Conservation (phyloP, 345 rosid species). For the Stellera chamaejasme region DNA sequence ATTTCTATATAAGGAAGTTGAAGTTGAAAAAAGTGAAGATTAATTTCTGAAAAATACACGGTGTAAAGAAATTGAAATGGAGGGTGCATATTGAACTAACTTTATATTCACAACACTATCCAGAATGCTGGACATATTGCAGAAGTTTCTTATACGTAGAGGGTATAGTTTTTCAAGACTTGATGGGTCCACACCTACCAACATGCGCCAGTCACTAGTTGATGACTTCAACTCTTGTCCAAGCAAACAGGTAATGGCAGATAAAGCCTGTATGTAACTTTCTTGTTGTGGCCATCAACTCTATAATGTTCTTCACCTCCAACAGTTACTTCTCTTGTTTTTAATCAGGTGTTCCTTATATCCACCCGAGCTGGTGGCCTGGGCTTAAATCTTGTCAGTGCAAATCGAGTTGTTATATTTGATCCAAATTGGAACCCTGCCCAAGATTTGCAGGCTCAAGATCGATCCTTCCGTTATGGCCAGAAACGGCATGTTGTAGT, state of each 20-base stretch:
- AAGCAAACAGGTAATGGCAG: constrained; percentile 61
- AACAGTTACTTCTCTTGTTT: constrained; percentile 4
- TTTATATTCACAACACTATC: constrained; percentile 5
- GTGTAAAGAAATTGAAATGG: too few species aligned
- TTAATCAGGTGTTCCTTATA: constrained; percentile 81
- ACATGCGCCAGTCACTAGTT: constrained; percentile 70
- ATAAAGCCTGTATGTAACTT: not conserved
- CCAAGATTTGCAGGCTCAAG: constrained; percentile 91
- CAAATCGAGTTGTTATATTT: constrained; percentile 90
- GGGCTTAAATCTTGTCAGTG: constrained; percentile 95
- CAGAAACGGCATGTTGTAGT: constrained; percentile 95
- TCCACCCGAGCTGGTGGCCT: constrained; percentile 98
- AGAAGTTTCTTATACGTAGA: constrained; percentile 78
- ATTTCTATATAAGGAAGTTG: too few species aligned
- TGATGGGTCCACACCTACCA: constrained; percentile 90
- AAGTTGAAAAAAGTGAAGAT: too few species aligned
- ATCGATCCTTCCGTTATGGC: constrained; percentile 91
- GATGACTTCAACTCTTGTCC: constrained; percentile 90
- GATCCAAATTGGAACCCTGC: constrained; percentile 99
- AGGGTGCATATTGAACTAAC: too few species aligned
- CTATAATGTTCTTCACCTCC: not conserved
- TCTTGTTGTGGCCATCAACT: not conserved
- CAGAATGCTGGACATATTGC: constrained; percentile 94
- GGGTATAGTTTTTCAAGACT: constrained; percentile 87
- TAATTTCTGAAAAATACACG: too few species aligned